Base-by-base conservation (phyloP, 805 yeast species). In the Starmerella floris region DNA sequence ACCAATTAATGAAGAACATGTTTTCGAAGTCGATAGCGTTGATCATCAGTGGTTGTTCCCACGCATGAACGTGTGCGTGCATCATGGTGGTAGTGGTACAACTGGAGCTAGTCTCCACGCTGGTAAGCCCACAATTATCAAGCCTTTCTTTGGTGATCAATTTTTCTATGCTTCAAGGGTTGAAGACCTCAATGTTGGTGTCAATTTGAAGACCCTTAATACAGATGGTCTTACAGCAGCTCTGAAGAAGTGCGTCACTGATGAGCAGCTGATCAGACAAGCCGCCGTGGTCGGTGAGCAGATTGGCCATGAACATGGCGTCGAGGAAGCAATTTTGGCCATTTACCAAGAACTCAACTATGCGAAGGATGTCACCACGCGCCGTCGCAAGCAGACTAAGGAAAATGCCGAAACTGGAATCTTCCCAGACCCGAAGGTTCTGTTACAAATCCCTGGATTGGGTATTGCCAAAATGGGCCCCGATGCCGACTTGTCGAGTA, bases 21-120 rank as follows among this genome's bases (percentile, higher is more conserved):
- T 88, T 2, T 82, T 64, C 56, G 76, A 74, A 49, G 65, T 83
- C 5, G 91, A 91, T 2, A 57, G 77, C 9, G 67, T 83, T 13
- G 95, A 95, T 0, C 97, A 88, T 58, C 95, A 85, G 57, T 88
- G 97, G 97, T 64, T 88, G 30, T 88, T 88, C 61, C 80, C 88
- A 0, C 76, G 74, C 47, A 66, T 88, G 35, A 95, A 88, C 62
- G 95, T 88, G 0, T 94, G 94, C 0, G 95, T 88, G 3, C 97
- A 88, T 58, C 97, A 88, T 58, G 97, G 97, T 31, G 97, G 97
- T 0, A 79, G 94, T 0, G 97, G 97, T 1, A 83, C 96, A 0
- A 88, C 96, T 0, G 97, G 97, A 6, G 95, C 95, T 0, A 72
- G 93, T 2, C 59, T 88, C 42, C 67, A 87, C 48, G 79, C 82